Evolutionary conservation across 169 alveolate species (phyloP), one percentile per base, ranked within the genome.

Genomic region (Babesia sp.): DNA sequence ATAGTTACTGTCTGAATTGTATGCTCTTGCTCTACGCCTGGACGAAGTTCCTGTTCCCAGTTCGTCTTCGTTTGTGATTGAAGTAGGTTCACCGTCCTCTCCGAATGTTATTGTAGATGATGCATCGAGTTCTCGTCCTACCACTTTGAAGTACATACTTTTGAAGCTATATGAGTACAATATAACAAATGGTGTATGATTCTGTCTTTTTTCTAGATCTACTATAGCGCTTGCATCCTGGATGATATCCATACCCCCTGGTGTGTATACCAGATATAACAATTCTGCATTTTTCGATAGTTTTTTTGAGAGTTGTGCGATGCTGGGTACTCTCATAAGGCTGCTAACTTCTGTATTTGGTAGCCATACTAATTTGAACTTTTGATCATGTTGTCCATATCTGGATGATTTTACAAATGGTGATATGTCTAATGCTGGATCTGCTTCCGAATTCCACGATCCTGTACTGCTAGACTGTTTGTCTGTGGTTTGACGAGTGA

Each of bases 61-160:
- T 3, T 53, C 63, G 20, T 75, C 71, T 14, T 60, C 69, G 6
- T 34, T 11, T 2, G 31, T 39, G 16, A 60, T 71, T 29, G 34
- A 33, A 0, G 54, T 46, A 29, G n/a, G 41, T 11, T 44, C 60
- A 29, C 75, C 83, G 28, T 72, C 37, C 36, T 78, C 64, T 5
- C 33, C 68, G 16, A 78, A 78, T 22, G 71, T 56, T 28, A 78
- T 54, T 28, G 24, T 78, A 33, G 39, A 22, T 16, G 57, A 56
- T 20, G 59, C 41, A 1, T 37, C 45, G 16, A 78, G 22, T 18
- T 36, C 42, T 4, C 75, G 60, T 11, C 53, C 58, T 33, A 71
- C 79, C 26, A 80, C 88, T 55, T 72, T 69, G 37, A 80, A 80
- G 53, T 80, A 72, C 88, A 80, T 80, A 61, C 84, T 71, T 51